Base-by-base conservation (phyloP, 441 rosid genomes). In the Populus hybrid region DNA sequence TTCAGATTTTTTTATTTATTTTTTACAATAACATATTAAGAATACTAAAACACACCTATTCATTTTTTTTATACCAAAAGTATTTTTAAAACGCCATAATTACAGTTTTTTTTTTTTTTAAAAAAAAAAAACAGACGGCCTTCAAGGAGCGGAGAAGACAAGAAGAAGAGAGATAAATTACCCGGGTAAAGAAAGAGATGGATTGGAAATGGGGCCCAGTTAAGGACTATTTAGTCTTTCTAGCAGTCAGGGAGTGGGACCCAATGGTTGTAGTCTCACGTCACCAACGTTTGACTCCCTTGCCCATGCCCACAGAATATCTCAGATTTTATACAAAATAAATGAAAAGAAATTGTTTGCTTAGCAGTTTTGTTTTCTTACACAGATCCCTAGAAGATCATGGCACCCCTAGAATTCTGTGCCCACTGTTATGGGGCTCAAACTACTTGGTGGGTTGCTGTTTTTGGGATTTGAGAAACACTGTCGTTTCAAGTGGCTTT, bases 311-410 rank as follows among this genome's bases (percentile, higher is more conserved):
- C 28, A 42, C 59, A 73, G 38, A 35, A 36, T 35, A 24, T 4
- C 65, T 28, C 40, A 30, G 10, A 24, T 18, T 68, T 67, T 8
- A 12, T 69, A 3, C 32, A 30, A 30, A 30, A 30, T 30, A 4
- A 30, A 30, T 30, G 32, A 16, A 9, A 11, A 38, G 3, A 2
- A n/a, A 12, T 24, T 12, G 34, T 26, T 72, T 72, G 1, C 12
- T 21, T 6, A 11, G 54, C 54, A 12, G 61, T 34, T 67, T 21
- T 61, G 8, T 65, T 3, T 61, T 16, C 26, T 1, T 12, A 24
- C 81, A 30, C 83, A 73, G 78, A 84, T 84, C 83, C 86, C 85
- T 7, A 75, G 77, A 63, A 76, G 72, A 82, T 79, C 87, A 69
- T 12, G 64, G 64, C 54, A 16, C 67, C 79, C 81, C 76, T 84